Conservation (phyloP, 2,329 filamentous ascomycete genomes). For the Monilinia vaccinii-corymbosi region DNA sequence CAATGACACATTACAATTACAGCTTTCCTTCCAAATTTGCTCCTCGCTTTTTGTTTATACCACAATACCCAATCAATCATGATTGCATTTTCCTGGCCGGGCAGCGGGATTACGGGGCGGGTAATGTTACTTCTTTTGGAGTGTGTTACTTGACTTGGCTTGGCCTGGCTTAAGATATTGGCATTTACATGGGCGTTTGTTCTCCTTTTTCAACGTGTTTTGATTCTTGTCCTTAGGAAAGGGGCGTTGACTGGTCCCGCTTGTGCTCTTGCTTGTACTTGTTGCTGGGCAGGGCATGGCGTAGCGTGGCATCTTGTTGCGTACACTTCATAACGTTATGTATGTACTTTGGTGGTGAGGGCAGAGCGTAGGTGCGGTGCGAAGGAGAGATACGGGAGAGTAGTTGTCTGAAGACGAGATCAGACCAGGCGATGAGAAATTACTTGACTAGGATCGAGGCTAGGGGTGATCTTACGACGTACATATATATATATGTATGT, state of each 20-base stretch:
- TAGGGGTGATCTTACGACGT: neutral
- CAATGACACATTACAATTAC: neutral
- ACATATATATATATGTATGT: conserved; percentile 3
- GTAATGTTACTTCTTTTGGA: neutral
- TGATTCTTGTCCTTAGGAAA: neutral
- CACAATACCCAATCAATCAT: neutral
- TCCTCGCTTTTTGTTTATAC: neutral
- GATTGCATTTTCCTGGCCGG: neutral
- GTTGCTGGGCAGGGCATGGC: neutral
- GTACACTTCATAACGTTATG: neutral
- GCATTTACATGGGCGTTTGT: conserved; percentile 2
- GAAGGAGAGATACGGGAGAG: neutral
- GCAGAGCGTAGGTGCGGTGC: neutral
- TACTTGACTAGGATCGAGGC: neutral
- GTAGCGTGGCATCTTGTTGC: neutral
- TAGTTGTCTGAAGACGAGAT: neutral
- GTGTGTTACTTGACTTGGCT: neutral
- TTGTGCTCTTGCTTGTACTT: neutral
- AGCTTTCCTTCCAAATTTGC: neutral
- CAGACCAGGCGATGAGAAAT: neutral
- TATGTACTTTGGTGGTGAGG: neutral
- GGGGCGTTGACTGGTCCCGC: neutral
- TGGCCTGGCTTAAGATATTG: neutral
- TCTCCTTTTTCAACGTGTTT: neutral
- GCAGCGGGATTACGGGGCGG: neutral